Evolutionary conservation across 75 land plant genomes (phyloP), one percentile per base, ranked within the genome.

Genomic region (Cryptomeria japonica): DNA sequence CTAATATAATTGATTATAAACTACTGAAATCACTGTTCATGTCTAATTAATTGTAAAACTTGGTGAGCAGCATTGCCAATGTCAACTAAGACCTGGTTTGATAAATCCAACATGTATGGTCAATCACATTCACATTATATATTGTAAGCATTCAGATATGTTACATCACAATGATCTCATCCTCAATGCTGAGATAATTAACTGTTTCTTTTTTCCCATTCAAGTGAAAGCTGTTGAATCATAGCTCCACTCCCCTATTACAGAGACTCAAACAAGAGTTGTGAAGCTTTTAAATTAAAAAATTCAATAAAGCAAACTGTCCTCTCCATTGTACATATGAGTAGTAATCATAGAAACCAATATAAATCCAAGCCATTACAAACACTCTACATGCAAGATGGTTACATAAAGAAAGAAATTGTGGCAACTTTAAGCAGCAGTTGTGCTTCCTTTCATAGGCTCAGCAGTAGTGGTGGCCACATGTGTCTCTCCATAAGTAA

Each of bases 391-490:
- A 64, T 32, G 38, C 9, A 13, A 75, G 15, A 75, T 75, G 77
- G 14, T 73, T 32, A n/a, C 9, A 5, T 70, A 8, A 70, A 70
- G 46, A 44, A 5, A 44, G 1, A 1, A 4, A 1, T 19, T n/a
- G 3, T 16, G 34, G 36, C 13, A 34, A 2, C 37, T 75, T 32
- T 75, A 75, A 32, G 77, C 84, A 11, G 47, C 49, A 82, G 49
- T 11, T n/a, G 84, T 42, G 32, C 51, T 44, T 82, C 49, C 84
- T 44, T 82, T 82, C 49, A 42, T 47, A 25, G 83, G 83, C 83
- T 80, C 31, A 28, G 83, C 83, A 16, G 86, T 85, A 19, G 86
- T 85, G 46, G 83, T 44, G 47, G 47, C 47, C 44, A 80, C 83
- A 42, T 80, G 46, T 25, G 83, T 80, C 28, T 80, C 83, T 42